phyloP scores from a whole-genome alignment of 371 early-diverging fungal genomes.

The Circinella minor region DNA sequence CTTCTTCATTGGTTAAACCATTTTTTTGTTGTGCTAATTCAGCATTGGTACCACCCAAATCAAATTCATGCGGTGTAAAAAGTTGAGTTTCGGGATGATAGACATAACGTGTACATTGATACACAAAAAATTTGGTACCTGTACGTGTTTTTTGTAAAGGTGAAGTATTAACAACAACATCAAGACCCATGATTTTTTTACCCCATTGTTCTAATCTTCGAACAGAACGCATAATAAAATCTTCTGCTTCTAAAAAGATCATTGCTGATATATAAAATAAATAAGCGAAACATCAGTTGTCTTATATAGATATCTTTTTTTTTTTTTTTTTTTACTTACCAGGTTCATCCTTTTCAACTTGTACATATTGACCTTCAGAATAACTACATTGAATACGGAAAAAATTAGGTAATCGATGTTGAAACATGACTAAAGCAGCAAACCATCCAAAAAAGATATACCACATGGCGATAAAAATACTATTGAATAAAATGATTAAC shows the following conservation, averaged over 20 bases:
- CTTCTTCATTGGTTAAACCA: constrained; percentile 64
- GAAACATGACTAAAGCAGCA: constrained; percentile 50
- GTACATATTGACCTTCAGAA: constrained; percentile 62
- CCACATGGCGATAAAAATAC: constrained; percentile 63
- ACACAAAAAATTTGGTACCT: constrained; percentile 67
- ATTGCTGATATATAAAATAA: constrained; percentile 32
- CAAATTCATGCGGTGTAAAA: constrained; percentile 62
- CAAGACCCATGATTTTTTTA: constrained; percentile 34
- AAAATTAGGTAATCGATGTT: constrained; percentile 59
- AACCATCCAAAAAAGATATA: constrained; percentile 73
- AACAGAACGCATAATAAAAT: constrained; percentile 23
- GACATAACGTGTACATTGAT: constrained; percentile 80
- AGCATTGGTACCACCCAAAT: constrained; percentile 57
- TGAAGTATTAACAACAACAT: constrained; percentile 46
- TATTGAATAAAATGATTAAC: not conserved
- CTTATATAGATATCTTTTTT: no score
- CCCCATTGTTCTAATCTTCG: constrained; percentile 31
- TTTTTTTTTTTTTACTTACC: constrained; percentile 23
- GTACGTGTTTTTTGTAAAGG: constrained; percentile 49
- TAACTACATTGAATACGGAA: constrained; percentile 65
- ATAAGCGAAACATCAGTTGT: not conserved
- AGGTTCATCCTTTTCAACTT: constrained; percentile 64
- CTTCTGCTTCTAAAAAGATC: constrained; percentile 57
- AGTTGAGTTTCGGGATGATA: constrained; percentile 45
- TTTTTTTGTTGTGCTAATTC: constrained; percentile 48